Evolutionary conservation across 805 yeast genomes (phyloP), one percentile per base, ranked within the genome.

Genomic region (Wickerhamomyces ciferrii): DNA sequence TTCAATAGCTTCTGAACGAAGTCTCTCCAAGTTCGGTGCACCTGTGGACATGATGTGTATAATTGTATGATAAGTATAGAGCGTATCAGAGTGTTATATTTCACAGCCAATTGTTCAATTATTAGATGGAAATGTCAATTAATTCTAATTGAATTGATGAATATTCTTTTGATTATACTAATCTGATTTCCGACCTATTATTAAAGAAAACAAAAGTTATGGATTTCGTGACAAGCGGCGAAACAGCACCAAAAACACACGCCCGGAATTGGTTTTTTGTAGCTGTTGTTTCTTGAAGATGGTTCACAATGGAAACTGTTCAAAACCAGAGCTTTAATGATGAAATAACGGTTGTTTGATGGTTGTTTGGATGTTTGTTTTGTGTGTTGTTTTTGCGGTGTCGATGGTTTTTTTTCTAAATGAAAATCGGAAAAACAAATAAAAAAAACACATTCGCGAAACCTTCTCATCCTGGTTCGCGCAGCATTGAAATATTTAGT

Each of bases 1-100:
- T 43, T 72, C 79, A 32, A 75, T 66, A 23, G 75, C 67, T 43
- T 74, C 79, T 32, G 66, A 56, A 24, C 79, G 72, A 44, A 73
- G 65, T 48, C 50, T 34, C 21, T 54, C 55, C 7, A 55, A 44
- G 42, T 53, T 49, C 4, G 53, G 48, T 8, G 42, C 27, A 53
- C 48, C 53, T 43, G 41, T 34, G 15, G n/a, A 23, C 39, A 18
- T 29, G 29, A n/a, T 21, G 39, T 24, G 35, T n/a, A n/a, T n/a
- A n/a, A n/a, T n/a, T n/a, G n/a, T n/a, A n/a, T n/a, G n/a, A n/a
- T n/a, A n/a, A n/a, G n/a, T n/a, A n/a, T n/a, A n/a, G n/a, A n/a
- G n/a, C 19, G 27, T 7, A 24, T 24, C 27, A 24, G 27, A 24
- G 10, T 24, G 27, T 24, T 10, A 24, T 7, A 7, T 10, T 24